phyloP scores from a whole-genome alignment of 75 land plant genomes.

The Ceratopteris richardii region DNA sequence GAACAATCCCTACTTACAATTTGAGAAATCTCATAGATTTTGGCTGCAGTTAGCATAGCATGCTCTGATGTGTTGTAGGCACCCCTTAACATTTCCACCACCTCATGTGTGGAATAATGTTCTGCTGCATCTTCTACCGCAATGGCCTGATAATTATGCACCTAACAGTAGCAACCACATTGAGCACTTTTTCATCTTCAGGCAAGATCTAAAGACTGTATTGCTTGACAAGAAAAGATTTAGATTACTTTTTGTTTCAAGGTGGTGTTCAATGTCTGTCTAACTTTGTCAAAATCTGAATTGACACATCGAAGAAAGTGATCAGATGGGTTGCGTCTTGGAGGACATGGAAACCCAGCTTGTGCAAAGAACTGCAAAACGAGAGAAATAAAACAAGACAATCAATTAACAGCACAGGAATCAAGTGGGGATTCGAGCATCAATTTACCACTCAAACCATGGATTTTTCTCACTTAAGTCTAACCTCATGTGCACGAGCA shows the following conservation, averaged over 20 bases:
- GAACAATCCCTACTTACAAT: neutral
- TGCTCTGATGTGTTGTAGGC: slow-evolving; percentile 7
- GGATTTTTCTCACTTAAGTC: too few species aligned
- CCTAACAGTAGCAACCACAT: too few species aligned
- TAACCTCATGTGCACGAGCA: slow-evolving; percentile 48
- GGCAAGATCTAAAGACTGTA: too few species aligned
- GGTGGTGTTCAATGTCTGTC: slow-evolving; percentile 44
- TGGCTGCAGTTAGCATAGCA: slow-evolving; percentile 9
- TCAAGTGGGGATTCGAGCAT: too few species aligned
- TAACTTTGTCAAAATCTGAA: slow-evolving; percentile 76
- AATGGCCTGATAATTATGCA: too few species aligned
- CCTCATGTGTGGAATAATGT: slow-evolving; percentile 1
- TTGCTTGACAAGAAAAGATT: too few species aligned
- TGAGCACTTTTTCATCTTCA: too few species aligned
- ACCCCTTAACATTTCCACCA: slow-evolving; percentile 1
- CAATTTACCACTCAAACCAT: too few species aligned
- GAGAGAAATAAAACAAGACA: too few species aligned
- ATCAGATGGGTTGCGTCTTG: slow-evolving; percentile 72
- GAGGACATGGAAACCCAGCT: slow-evolving; percentile 84
- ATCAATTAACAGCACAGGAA: neutral
- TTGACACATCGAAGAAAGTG: slow-evolving; percentile 84
- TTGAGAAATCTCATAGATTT: slow-evolving; percentile 10
- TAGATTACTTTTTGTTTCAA: slow-evolving; percentile 30
- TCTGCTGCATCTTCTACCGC: slow-evolving; percentile 5
- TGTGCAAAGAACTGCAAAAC: slow-evolving; percentile 73